A percentile compares a stretch with the other conserved stretches of the same genome.
Evolutionary conservation across 2,329 filamentous ascomycete species (phyloP).

Genomic region (Colletotrichum sublineola): DNA sequence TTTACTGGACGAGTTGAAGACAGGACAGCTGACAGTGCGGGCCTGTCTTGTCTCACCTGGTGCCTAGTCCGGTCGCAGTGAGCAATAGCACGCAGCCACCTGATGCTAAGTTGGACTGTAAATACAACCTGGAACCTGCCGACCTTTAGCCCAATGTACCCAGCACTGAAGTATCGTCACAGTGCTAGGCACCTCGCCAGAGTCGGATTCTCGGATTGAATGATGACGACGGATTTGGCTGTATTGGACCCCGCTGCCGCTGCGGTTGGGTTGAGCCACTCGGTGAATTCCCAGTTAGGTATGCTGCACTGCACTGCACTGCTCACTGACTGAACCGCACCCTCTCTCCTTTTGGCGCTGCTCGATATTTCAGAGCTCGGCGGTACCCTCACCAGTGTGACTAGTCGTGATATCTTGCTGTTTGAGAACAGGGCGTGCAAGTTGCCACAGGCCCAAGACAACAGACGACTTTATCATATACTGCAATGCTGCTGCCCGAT

Average conservation of each 20-base stretch:
- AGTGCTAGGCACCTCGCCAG: conserved; percentile 32
- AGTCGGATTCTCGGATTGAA: conserved; percentile 1
- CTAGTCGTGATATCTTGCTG: conserved; percentile 5
- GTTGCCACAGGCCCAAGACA: conserved; percentile 6
- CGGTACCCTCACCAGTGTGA: conserved; percentile 16
- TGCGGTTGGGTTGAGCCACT: conserved; percentile 27
- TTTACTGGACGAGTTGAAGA: conserved; percentile 29
- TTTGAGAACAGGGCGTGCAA: conserved; percentile 13
- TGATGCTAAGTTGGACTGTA: not conserved
- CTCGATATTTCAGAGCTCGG: not conserved
- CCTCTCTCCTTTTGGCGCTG: not conserved
- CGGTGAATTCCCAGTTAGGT: conserved; percentile 31
- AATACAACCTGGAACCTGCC: not conserved
- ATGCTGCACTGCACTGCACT: conserved; percentile 10
- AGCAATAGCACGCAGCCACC: conserved; percentile 16
- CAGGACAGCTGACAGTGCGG: conserved; percentile 24
- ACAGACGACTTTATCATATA: conserved; percentile 8
- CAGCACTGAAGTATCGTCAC: conserved; percentile 23
- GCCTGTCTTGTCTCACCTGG: conserved; percentile 29
- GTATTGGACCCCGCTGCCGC: conserved; percentile 8
- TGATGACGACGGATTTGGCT: conserved; percentile 11
- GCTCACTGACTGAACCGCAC: conserved; percentile 11
- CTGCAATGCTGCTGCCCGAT: conserved; percentile 8
- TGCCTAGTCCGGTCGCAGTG: conserved; percentile 15
- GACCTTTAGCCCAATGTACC: conserved; percentile 27